phyloP scores from a whole-genome alignment of 2,329 filamentous ascomycete genomes.

The Fusarium newnesense region DNA sequence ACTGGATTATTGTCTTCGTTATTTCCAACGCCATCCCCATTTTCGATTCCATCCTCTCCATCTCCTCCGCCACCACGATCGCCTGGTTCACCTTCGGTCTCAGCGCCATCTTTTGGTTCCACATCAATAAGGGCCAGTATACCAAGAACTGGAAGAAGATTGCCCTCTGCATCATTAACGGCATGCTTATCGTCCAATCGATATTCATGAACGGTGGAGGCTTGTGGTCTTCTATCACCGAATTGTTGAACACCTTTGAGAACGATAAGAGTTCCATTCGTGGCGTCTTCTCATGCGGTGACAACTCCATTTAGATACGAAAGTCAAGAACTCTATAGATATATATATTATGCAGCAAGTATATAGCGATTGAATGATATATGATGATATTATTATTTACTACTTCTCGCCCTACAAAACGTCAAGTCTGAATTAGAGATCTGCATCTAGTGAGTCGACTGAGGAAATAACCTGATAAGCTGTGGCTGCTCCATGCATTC shows the following conservation, averaged over 20 bases:
- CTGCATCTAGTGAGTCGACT: too few relatives aligned
- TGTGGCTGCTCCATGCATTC: too few relatives aligned
- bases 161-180: conserved; percentile 38
- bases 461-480: too few relatives aligned
- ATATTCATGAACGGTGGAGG: conserved; percentile 50
- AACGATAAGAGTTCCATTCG: conserved; percentile 37
- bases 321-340: background rate
- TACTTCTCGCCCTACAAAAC: background rate
- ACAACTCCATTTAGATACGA: conserved; percentile 40
- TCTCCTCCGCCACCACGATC: conserved; percentile 49
- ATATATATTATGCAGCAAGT: background rate
- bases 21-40: conserved; percentile 51
- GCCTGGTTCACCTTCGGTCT: conserved; percentile 52
- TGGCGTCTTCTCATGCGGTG: conserved; percentile 48
- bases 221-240: conserved; percentile 47
- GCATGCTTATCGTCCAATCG: conserved; percentile 45
- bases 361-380: conserved; percentile 16
- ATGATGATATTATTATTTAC: background rate
- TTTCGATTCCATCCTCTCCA: conserved; percentile 51
- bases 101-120: conserved; percentile 49
- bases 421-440: background rate
- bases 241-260: conserved; percentile 45
- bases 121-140: conserved; percentile 44
- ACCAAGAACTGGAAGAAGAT: conserved; percentile 39
- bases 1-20: conserved; percentile 48